Evolutionary conservation across 2,329 filamentous ascomycete species (phyloP).

Genomic region (Cercospora sp.): DNA sequence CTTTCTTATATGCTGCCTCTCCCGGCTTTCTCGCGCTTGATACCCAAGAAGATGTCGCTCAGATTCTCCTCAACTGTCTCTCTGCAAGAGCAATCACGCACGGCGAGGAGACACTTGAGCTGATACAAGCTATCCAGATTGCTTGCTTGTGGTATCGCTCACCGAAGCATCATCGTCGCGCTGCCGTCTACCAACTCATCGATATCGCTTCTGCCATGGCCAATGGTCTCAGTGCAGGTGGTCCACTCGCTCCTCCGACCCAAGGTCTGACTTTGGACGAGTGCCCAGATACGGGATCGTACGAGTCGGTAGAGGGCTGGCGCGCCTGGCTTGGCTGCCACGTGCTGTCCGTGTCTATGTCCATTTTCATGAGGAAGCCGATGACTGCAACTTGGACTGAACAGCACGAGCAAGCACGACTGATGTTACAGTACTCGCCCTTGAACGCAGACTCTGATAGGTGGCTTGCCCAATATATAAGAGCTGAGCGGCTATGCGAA

Average conservation of each 20-base stretch:
- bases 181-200: slow-evolving; percentile 82
- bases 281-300: neutral
- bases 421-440: slow-evolving; percentile 26
- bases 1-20: slow-evolving; percentile 57
- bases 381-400: slow-evolving; percentile 23
- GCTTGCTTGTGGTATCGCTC: slow-evolving; percentile 78
- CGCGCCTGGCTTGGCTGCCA: slow-evolving; percentile 29
- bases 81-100: slow-evolving; percentile 70
- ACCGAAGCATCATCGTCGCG: slow-evolving; percentile 75
- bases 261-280: neutral
- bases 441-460: slow-evolving; percentile 22
- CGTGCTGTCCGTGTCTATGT: slow-evolving; percentile 20
- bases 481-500: slow-evolving; percentile 31
- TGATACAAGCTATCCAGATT: slow-evolving; percentile 76
- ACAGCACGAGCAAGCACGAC: slow-evolving; percentile 30
- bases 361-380: slow-evolving; percentile 22
- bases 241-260: slow-evolving; percentile 14
- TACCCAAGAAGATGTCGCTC: slow-evolving; percentile 62
- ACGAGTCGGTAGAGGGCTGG: slow-evolving; percentile 19
- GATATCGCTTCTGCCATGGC: slow-evolving; percentile 77
- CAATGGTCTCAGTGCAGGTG: slow-evolving; percentile 73
- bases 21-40: slow-evolving; percentile 52
- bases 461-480: slow-evolving; percentile 32
- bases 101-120: slow-evolving; percentile 72
- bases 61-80: slow-evolving; percentile 68